A percentile compares a stretch with the other conserved stretches of the same genome.
These are phyloP conservation scores for Polytrichum commune DNA, from an alignment of 225 moss, liverwort and hornwort species.

Conservation along the genomic window DNA sequence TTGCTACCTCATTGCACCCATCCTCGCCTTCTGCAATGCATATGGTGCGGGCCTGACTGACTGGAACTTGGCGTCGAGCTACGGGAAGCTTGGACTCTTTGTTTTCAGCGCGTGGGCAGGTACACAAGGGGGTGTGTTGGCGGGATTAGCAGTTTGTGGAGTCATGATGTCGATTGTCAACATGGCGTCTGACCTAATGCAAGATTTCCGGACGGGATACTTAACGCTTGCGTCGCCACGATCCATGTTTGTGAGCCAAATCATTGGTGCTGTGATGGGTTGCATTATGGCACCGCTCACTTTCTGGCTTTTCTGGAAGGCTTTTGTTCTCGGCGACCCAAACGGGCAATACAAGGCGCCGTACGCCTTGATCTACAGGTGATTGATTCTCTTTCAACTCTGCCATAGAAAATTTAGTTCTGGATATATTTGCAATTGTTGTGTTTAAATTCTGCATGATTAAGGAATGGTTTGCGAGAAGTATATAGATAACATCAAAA, in stretches of 20 bases:
- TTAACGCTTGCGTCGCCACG: slow-evolving; percentile 80
- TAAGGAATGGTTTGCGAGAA: too few relatives aligned
- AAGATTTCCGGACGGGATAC: slow-evolving; percentile 90
- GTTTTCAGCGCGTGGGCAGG: slow-evolving; percentile 91
- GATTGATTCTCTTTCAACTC: too few relatives aligned
- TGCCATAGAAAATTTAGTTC: too few relatives aligned
- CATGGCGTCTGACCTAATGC: slow-evolving; percentile 81
- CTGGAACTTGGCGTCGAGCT: slow-evolving; percentile 82
- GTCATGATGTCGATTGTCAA: slow-evolving; percentile 90
- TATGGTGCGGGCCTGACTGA: slow-evolving; percentile 85
- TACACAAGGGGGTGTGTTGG: slow-evolving; percentile 63
- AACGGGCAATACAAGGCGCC: slow-evolving; percentile 74
- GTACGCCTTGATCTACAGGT: slow-evolving; percentile 67
- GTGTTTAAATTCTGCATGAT: too few relatives aligned
- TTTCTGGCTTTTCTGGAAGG: slow-evolving; percentile 92
- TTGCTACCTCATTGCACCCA: slow-evolving; percentile 79
- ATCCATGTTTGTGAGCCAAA: slow-evolving; percentile 93
- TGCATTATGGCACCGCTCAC: slow-evolving; percentile 71
- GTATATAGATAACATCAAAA: too few relatives aligned
- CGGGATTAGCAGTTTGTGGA: slow-evolving; percentile 72
- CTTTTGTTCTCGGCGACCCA: slow-evolving; percentile 68
- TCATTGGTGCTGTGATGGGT: slow-evolving; percentile 63
- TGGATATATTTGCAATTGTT: too few relatives aligned
- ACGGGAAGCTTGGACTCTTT: slow-evolving; percentile 91
- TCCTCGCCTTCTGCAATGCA: slow-evolving; percentile 88